A percentile compares a stretch with the other conserved stretches of the same genome.
These are phyloP conservation scores for Amphirosellinia nigrospora DNA, from an alignment of 495 filamentous ascomycete species.

Conservation along the genomic window DNA sequence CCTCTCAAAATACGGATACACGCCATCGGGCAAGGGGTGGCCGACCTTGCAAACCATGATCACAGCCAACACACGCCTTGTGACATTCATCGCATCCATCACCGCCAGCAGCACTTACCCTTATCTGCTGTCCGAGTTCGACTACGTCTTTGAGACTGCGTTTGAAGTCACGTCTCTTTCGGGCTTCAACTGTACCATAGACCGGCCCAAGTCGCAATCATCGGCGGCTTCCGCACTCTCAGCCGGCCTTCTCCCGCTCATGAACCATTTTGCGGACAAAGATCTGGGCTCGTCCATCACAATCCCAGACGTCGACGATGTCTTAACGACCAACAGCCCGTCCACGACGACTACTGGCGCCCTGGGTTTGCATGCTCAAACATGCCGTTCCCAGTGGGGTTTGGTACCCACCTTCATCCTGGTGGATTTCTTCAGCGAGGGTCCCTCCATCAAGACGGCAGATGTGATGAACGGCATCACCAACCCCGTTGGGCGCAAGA, in stretches of 20 bases:
- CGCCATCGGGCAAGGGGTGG: conserved; percentile 57
- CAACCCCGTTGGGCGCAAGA: conserved; percentile 41
- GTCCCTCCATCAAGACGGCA: conserved; percentile 63
- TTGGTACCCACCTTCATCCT: conserved; percentile 63
- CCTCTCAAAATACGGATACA: conserved; percentile 64
- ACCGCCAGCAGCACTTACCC: conserved; percentile 54
- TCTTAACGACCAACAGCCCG: conserved; percentile 61
- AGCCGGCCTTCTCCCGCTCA: conserved; percentile 57
- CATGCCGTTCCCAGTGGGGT: conserved; percentile 61
- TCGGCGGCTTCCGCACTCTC: conserved; percentile 53
- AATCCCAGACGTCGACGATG: conserved; percentile 61
- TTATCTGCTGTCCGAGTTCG: conserved; percentile 74
- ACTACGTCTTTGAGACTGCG: conserved; percentile 73
- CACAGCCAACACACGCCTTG: conserved; percentile 60
- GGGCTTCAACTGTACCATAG: conserved; percentile 65
- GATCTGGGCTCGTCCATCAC: conserved; percentile 60
- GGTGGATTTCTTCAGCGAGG: conserved; percentile 71
- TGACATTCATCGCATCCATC: conserved; percentile 67
- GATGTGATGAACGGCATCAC: conserved; percentile 63
- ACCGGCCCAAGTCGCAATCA: conserved; percentile 59
- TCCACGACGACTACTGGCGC: conserved; percentile 53
- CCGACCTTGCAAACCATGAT: conserved; percentile 70
- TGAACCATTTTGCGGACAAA: conserved; percentile 77
- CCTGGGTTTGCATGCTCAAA: conserved; percentile 61
- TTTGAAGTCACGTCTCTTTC: conserved; percentile 63